Evolutionary conservation across 257 asterid species (phyloP), one percentile per base, ranked within the genome.

Genomic region (Penstemon davidsonii): DNA sequence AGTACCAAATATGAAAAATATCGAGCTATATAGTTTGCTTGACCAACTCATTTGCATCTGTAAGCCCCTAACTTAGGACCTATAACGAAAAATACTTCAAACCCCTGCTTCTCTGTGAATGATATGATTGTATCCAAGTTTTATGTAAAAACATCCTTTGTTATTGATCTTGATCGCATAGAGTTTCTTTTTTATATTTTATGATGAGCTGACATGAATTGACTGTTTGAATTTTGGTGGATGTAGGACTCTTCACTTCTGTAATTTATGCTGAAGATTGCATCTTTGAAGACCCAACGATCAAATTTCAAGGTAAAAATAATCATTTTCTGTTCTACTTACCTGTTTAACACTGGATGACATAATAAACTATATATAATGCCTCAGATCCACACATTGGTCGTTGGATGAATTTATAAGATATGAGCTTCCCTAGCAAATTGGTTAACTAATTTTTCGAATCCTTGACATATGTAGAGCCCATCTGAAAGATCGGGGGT

Each of bases 201-300:
- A 41, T 3, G 6, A 36, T 0, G 4, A 49, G 37, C 67, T 52
- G 57, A 57, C 44, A 8, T 50, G 64, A 69, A 58, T 70, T 62
- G 63, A 67, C 19, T 50, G 8, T 57, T 43, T 71, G 56, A 66
- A 41, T 70, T 68, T 53, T 67, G 73, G 55, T 37, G 66, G 55
- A 43, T 66, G 60, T 39, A 87, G 95, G 96, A 49, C 66, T 51
- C 67, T 91, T 91, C 78, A 88, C 96, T 25, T 68, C 83, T 47
- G 81, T 73, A 53, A 84, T 91, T 72, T 91, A 91, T 76, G 93
- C 88, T 12, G 89, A 81, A 57, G 89, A 91, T 61, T 91, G 96
- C 84, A 74, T 66, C 64, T 91, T 91, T 77, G 97, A 85, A 82
- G 97, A 91, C 51, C 97, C 97, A 65, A 91, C 97, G 47, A 88